Conservation (phyloP, 1,284 basidiomycete species). For the Melampsora occidentalis region DNA sequence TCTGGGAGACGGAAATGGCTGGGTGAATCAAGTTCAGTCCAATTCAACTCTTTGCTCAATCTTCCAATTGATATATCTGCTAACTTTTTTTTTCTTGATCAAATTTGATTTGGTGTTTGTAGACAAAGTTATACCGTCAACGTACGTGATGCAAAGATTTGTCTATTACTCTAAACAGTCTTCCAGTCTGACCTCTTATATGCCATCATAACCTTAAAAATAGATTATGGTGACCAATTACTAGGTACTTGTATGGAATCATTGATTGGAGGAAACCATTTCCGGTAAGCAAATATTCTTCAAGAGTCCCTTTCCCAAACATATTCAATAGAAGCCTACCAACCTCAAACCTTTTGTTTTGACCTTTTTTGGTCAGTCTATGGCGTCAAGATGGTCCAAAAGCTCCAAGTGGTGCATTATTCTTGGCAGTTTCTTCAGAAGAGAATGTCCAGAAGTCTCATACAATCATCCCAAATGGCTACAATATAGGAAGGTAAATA, state of each 20-base stretch:
- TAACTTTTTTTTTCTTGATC: no score
- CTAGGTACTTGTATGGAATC: background rate
- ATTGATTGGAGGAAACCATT: constrained; percentile 3
- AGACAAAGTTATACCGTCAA: background rate
- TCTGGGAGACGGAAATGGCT: constrained; percentile 10
- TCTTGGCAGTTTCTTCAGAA: background rate
- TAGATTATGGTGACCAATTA: background rate
- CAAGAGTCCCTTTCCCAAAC: background rate
- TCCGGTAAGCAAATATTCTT: background rate
- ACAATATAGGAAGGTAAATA: background rate
- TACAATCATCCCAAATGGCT: background rate
- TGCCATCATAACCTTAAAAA: background rate
- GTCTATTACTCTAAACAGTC: background rate
- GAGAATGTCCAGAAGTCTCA: background rate
- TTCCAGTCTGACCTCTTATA: background rate
- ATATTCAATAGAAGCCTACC: background rate
- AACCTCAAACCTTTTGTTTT: background rate
- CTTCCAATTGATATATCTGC: background rate
- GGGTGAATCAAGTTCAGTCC: background rate
- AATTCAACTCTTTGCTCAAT: background rate
- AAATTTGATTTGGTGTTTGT: background rate
- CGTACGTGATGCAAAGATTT: background rate
- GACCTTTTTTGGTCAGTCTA: background rate
- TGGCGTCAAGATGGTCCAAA: constrained; percentile 3
- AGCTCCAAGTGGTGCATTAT: background rate